Conservation (phyloP, 495 filamentous ascomycete genomes). For the Daldinia loculata region DNA sequence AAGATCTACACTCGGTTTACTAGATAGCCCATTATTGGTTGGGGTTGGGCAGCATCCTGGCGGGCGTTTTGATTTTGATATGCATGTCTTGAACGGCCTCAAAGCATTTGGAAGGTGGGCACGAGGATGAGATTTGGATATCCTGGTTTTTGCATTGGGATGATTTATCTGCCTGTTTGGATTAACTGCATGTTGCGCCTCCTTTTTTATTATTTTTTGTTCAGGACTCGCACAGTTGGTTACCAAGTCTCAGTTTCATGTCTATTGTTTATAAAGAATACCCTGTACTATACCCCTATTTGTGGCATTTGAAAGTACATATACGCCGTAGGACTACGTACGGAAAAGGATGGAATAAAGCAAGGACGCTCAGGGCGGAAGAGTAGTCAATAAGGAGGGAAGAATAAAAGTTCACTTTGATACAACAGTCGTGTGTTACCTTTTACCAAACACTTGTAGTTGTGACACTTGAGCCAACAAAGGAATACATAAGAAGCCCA, state of each 20-base stretch:
- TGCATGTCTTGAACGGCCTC: constrained; percentile 22
- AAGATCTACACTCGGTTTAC: constrained; percentile 6
- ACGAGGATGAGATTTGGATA: constrained; percentile 27
- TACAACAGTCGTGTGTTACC: constrained; percentile 7
- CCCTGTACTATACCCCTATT: constrained; percentile 39
- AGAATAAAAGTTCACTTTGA: constrained; percentile 20
- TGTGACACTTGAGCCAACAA: constrained; percentile 15
- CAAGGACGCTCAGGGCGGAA: constrained; percentile 1
- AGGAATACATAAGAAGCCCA: constrained; percentile 6
- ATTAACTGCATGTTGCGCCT: constrained; percentile 21
- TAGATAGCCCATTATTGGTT: constrained; percentile 6
- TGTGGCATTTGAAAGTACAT: constrained; percentile 12
- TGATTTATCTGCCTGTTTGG: constrained; percentile 26
- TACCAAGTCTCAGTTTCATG: constrained; percentile 27
- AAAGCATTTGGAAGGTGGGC: constrained; percentile 31
- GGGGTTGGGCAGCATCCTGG: constrained; percentile 24
- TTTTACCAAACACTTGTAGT: background rate
- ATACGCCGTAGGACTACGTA: constrained; percentile 24
- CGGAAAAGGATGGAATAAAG: constrained; percentile 8
- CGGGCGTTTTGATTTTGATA: constrained; percentile 34
- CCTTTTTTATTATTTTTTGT: background rate
- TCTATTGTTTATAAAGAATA: constrained; percentile 40
- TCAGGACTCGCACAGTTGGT: constrained; percentile 10
- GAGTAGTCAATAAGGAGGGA: constrained; percentile 11
- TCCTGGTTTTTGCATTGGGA: constrained; percentile 34